A percentile compares a stretch with the other conserved stretches of the same genome.
Evolutionary conservation across 805 yeast genomes (phyloP).

Genomic region (Zygosaccharomyces bailii): DNA sequence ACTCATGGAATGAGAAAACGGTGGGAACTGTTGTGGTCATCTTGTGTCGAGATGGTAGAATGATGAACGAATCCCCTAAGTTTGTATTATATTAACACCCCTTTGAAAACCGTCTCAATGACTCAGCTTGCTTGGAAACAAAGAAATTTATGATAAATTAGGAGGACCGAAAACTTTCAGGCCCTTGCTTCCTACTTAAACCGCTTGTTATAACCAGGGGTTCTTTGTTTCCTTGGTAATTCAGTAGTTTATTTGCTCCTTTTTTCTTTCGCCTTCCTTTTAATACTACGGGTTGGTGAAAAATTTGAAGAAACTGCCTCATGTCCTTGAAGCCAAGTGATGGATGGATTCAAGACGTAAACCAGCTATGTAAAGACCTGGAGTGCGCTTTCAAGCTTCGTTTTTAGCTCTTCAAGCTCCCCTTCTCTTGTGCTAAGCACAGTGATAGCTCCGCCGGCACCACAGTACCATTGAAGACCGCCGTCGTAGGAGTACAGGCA

Average conservation of each 20-base stretch:
- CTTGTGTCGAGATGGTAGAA: neutral
- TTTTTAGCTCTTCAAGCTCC: slow-evolving; percentile 89
- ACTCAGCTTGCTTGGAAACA: neutral
- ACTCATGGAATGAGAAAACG: slow-evolving; percentile 87
- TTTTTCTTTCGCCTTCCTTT: slow-evolving; percentile 12
- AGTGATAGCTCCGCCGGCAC: slow-evolving; percentile 98
- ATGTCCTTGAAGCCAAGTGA: neutral
- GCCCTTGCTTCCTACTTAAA: neutral
- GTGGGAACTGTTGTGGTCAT: slow-evolving; percentile 95
- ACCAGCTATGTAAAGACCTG: slow-evolving; percentile 51
- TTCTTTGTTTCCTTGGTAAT: slow-evolving; percentile 1
- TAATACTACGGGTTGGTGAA: neutral
- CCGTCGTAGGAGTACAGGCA: slow-evolving; percentile 66
- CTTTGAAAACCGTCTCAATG: neutral
- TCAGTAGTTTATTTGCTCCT: slow-evolving; percentile 11
- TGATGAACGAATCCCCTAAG: neutral
- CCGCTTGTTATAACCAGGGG: neutral
- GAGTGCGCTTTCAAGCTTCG: slow-evolving; percentile 75
- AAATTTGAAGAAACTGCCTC: slow-evolving; percentile 7
- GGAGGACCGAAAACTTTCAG: neutral
- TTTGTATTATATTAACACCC: neutral
- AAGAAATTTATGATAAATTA: neutral
- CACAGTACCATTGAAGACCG: slow-evolving; percentile 67
- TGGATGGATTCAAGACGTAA: slow-evolving; percentile 1
- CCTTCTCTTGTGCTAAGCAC: slow-evolving; percentile 76